phyloP scores from a whole-genome alignment of 192 early-diverging fungal species.

The Coemansia reversa region DNA sequence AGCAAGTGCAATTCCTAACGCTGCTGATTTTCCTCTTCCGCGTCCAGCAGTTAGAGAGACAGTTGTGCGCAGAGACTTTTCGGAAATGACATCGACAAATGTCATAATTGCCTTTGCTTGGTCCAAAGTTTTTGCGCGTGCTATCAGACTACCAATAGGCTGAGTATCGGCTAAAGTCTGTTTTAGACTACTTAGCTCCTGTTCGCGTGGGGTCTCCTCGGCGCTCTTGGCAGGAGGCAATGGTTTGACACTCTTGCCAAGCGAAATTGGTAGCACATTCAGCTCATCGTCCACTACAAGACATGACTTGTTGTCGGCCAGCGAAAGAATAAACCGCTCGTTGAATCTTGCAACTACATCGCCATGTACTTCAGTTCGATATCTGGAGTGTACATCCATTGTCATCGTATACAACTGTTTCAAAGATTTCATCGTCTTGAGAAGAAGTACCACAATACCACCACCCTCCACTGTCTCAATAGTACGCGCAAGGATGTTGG shows the following conservation, averaged over 20 bases:
- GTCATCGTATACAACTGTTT: conserved; percentile 98
- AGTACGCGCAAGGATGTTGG: conserved; percentile 93
- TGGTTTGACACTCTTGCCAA: conserved; percentile 92
- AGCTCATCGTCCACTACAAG: conserved; percentile 97
- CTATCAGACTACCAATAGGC: conserved; percentile 85
- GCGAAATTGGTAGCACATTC: conserved; percentile 92
- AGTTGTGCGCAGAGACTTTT: conserved; percentile 89
- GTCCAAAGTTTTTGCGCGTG: conserved; percentile 80
- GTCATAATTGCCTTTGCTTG: conserved; percentile 97
- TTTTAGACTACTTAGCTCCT: conserved; percentile 81
- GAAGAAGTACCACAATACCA: conserved; percentile 87
- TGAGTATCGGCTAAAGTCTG: conserved; percentile 85
- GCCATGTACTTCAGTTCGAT: conserved; percentile 90
- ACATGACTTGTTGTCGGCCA: conserved; percentile 83
- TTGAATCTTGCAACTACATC: conserved; percentile 96
- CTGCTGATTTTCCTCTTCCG: conserved; percentile 97
- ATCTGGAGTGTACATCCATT: conserved; percentile 97
- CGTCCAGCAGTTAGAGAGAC: conserved; percentile 92
- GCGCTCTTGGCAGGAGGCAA: conserved; percentile 55
- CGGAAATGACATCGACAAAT: conserved; percentile 93
- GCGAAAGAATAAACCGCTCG: conserved; percentile 94
- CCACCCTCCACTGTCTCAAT: conserved; percentile 99
- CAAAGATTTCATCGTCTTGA: conserved; percentile 93
- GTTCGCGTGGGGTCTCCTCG: conserved; percentile 20
- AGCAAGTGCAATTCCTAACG: conserved; percentile 91